phyloP scores from a whole-genome alignment of 2,329 filamentous ascomycete species.

The Paecilomyces niveus region DNA sequence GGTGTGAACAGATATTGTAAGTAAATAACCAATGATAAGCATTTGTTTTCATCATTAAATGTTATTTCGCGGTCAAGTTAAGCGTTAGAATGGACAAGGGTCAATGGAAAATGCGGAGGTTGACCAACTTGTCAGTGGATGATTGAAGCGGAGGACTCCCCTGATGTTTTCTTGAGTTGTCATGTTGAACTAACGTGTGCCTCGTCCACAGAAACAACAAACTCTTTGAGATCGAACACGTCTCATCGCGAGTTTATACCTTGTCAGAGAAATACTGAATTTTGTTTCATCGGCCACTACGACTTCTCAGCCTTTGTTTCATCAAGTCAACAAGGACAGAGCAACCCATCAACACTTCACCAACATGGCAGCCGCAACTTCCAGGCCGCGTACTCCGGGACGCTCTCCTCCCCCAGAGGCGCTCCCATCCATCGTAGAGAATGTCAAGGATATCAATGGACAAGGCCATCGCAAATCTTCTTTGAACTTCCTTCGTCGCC shows the following conservation, averaged over 20 bases:
- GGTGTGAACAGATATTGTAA: neutral
- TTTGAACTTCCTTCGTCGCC: slow-evolving; percentile 57
- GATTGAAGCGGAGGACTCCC: neutral
- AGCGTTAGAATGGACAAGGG: neutral
- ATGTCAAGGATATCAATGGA: slow-evolving; percentile 15
- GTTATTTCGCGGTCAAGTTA: neutral
- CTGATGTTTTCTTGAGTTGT: neutral
- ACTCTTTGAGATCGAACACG: neutral
- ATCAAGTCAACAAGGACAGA: slow-evolving; percentile 10
- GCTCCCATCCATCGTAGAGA: slow-evolving; percentile 29
- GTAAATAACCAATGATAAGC: neutral
- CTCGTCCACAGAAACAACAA: neutral
- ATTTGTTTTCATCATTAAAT: neutral
- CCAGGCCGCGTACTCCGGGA: slow-evolving; percentile 30
- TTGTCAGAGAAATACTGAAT: slow-evolving; percentile 6
- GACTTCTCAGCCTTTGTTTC: neutral
- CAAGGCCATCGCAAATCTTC: slow-evolving; percentile 40
- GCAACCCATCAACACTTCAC: slow-evolving; percentile 8
- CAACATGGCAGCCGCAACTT: slow-evolving; percentile 27
- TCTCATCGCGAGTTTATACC: slow-evolving; percentile 9
- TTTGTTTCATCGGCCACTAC: no score
- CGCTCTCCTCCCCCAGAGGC: slow-evolving; percentile 24
- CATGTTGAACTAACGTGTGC: neutral
- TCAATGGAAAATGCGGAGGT: neutral
- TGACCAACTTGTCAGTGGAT: neutral